These are phyloP conservation scores for Pelargonium citronellum DNA, from an alignment of 441 rosid species.

Conservation along the genomic window DNA sequence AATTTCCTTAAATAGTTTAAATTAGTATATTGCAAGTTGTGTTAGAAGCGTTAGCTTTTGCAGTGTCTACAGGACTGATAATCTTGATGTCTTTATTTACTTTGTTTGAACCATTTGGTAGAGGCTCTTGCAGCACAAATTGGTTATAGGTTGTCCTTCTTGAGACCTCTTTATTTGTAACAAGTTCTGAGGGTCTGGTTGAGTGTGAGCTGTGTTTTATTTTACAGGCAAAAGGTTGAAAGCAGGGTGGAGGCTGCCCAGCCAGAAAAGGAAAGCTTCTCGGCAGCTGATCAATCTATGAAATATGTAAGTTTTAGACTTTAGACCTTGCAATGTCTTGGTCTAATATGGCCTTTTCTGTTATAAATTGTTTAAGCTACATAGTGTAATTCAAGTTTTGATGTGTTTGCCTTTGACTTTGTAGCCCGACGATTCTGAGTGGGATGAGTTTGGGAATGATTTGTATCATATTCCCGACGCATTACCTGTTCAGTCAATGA, in stretches of 20 bases:
- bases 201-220: constrained; percentile 24
- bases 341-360: not conserved
- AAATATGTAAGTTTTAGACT: constrained; percentile 51
- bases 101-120: not conserved
- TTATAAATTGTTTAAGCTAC: not conserved
- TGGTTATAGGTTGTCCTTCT: not conserved
- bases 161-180: constrained; percentile 11
- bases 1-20: constrained; percentile 13
- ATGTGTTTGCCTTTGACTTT: constrained; percentile 16
- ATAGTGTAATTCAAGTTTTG: not conserved
- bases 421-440: constrained; percentile 73
- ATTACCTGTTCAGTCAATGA: constrained; percentile 45
- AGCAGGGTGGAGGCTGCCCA: constrained; percentile 40
- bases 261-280: constrained; percentile 42
- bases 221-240: constrained; percentile 65
- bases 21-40: constrained; percentile 9
- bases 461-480: constrained; percentile 82
- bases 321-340: not conserved
- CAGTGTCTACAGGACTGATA: not conserved
- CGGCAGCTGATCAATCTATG: constrained; percentile 45
- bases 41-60: constrained; percentile 6
- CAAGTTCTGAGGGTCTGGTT: constrained; percentile 24
- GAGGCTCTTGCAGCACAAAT: not conserved
- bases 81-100: not conserved
- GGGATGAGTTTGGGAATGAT: constrained; percentile 97